Evolutionary conservation across 352 stramenopile species (phyloP).

Genomic region (Pythium chondricola): DNA sequence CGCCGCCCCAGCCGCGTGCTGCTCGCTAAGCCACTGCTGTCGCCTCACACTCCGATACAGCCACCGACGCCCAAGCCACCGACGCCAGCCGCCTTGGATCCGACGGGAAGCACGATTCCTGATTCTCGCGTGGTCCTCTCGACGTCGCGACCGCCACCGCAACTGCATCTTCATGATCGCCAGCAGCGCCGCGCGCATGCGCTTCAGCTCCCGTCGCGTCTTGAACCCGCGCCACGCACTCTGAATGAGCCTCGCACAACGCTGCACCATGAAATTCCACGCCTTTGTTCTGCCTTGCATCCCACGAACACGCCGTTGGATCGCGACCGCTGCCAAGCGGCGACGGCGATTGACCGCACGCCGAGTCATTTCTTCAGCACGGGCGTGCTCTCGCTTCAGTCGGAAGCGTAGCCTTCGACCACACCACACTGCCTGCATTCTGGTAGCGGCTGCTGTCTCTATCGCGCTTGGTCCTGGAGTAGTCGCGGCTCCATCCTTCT

Average conservation of each 20-base stretch:
- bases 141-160: constrained; percentile 32
- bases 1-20: constrained; percentile 40
- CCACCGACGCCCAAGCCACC: constrained; percentile 32
- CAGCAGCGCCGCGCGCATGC: constrained; percentile 32
- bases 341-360: constrained; percentile 25
- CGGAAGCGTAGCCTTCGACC: constrained; percentile 30
- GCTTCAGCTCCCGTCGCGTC: constrained; percentile 33
- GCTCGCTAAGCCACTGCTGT: constrained; percentile 47
- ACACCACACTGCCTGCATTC: constrained; percentile 49
- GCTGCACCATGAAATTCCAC: constrained; percentile 36
- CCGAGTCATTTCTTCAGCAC: constrained; percentile 17
- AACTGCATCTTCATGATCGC: constrained; percentile 47
- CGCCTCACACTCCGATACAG: constrained; percentile 29
- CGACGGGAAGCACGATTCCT: constrained; percentile 17
- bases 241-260: constrained; percentile 40
- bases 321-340: constrained; percentile 33
- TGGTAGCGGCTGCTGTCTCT: constrained; percentile 29
- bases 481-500: constrained; percentile 10
- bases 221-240: constrained; percentile 45
- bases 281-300: constrained; percentile 33
- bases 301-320: constrained; percentile 53
- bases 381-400: constrained; percentile 33
- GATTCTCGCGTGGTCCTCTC: constrained; percentile 19
- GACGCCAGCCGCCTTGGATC: constrained; percentile 39
- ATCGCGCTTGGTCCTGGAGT: constrained; percentile 1